Evolutionary conservation across 306 rosid genomes (phyloP).

Genomic region (Leucaena leucocephala): DNA sequence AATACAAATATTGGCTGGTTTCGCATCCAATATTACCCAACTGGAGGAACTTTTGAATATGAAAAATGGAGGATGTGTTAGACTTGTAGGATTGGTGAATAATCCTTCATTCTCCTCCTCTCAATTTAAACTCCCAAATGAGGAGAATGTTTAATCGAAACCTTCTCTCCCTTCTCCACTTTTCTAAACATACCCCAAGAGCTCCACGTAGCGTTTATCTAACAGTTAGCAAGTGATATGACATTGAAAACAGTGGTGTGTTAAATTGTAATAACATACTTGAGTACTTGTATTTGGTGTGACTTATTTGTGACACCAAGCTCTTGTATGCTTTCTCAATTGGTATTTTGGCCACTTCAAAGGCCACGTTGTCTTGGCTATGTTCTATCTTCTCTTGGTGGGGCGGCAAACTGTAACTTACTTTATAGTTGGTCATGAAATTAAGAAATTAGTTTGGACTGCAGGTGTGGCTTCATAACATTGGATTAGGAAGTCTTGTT

Average conservation of each 20-base stretch:
- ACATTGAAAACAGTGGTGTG: not conserved
- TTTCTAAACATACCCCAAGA: not conserved
- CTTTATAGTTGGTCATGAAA: slow-evolving; percentile 28
- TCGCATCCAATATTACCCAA: not conserved
- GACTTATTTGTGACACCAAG: slow-evolving; percentile 24
- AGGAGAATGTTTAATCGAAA: not conserved
- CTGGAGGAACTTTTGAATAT: not conserved
- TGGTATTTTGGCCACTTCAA: slow-evolving; percentile 4
- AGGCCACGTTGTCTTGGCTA: slow-evolving; percentile 26
- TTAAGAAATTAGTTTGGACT: slow-evolving; percentile 38
- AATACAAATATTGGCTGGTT: not conserved
- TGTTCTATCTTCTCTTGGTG: not conserved
- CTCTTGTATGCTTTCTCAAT: slow-evolving; percentile 24
- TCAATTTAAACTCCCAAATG: not conserved
- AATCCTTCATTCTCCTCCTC: not conserved
- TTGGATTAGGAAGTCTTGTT: slow-evolving; percentile 75
- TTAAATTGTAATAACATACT: not conserved
- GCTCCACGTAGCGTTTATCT: slow-evolving; percentile 1
- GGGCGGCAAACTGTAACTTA: slow-evolving; percentile 22
- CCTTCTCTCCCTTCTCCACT: not conserved
- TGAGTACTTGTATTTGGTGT: slow-evolving; percentile 10
- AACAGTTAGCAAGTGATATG: slow-evolving; percentile 17
- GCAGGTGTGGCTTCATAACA: slow-evolving; percentile 91
- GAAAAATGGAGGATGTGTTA: not conserved
- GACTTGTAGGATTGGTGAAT: not conserved